Evolutionary conservation across 495 filamentous ascomycete species (phyloP), one percentile per base, ranked within the genome.

Genomic region (Hyaloscypha hepaticicola): DNA sequence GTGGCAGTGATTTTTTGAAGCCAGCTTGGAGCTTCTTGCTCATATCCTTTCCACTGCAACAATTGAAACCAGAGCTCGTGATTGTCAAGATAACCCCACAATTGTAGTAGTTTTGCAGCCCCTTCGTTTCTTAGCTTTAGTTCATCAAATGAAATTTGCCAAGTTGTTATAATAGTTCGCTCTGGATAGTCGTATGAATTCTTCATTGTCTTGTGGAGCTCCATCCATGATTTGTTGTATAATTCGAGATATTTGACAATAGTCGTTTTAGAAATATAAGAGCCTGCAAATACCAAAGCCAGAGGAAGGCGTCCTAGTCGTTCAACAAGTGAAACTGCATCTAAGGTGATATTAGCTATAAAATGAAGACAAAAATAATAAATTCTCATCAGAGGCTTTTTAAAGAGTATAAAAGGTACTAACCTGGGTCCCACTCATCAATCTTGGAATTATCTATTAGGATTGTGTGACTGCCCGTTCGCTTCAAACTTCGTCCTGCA

Each of bases 1-100:
- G 64, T 67, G 34, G 51, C 59, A 56, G 69, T 70, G 24, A 74
- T 66, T n/a, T 73, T 52, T 66, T 55, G 60, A 53, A 76, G 69
- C 75, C 69, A 76, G 28, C 51, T 62, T n/a, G 67, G 67, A 26
- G 51, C 25, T 33, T 12, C 27, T 8, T 38, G 48, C 59, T 66
- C 48, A 21, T 11, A 63, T 48, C 27, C 38, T 52, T 64, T 65
- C 69, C 65, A 67, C 50, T 69, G 33, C 33, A 74, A 34, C 49
- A 83, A 69, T 60, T 81, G 73, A 65, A 72, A 81, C 80, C 80
- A 84, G 60, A 83, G 73, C 66, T 84, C 81, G 66, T 77, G 77
- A 69, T 80, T 81, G 66, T 81, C 77, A 52, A 82, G 79, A 60
- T 66, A 78, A 45, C 78, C 77, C 75, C 79, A 80, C 19, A 82